Evolutionary conservation across 1,139 yeast genomes (phyloP).

Genomic region (Zhuliangozyma parablackwelliae): DNA sequence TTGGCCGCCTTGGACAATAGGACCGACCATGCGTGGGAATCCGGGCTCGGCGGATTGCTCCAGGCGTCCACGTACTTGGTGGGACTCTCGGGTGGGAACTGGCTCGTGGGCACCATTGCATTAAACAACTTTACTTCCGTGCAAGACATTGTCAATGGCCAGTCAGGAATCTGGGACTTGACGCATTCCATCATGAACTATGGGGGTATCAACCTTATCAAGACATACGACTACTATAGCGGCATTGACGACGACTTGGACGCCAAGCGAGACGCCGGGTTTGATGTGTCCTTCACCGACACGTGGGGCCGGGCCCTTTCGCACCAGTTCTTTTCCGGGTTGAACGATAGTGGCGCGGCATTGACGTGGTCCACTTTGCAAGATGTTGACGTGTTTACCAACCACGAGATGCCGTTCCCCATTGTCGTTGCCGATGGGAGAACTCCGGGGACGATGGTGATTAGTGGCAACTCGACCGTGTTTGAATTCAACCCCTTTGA

Average conservation of each 20-base stretch:
- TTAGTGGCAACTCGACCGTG: constrained; percentile 36
- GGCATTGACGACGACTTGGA: constrained; percentile 49
- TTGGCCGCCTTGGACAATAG: constrained; percentile 35
- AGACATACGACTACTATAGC: constrained; percentile 54
- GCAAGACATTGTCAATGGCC: constrained; percentile 50
- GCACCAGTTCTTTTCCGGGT: constrained; percentile 63
- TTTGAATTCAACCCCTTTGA: constrained; percentile 41
- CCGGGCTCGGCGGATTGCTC: constrained; percentile 75
- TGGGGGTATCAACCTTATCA: constrained; percentile 65
- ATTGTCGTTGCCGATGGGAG: constrained; percentile 38
- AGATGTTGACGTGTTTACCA: constrained; percentile 47
- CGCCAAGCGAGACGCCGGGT: constrained; percentile 72
- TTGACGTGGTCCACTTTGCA: constrained; percentile 63
- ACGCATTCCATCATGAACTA: constrained; percentile 57
- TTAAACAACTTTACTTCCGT: constrained; percentile 79
- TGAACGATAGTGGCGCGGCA: constrained; percentile 53
- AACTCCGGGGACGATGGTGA: constrained; percentile 29
- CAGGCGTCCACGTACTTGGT: constrained; percentile 70
- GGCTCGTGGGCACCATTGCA: constrained; percentile 81
- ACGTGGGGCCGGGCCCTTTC: constrained; percentile 89
- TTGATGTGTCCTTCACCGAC: constrained; percentile 75
- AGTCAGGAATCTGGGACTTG: constrained; percentile 65
- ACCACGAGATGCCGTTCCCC: constrained; percentile 77
- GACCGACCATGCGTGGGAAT: constrained; percentile 20
- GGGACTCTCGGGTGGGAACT: constrained; percentile 83